These are phyloP conservation scores for Nigrospora osmanthi DNA, from an alignment of 2,329 filamentous ascomycete species.

Conservation along the genomic window DNA sequence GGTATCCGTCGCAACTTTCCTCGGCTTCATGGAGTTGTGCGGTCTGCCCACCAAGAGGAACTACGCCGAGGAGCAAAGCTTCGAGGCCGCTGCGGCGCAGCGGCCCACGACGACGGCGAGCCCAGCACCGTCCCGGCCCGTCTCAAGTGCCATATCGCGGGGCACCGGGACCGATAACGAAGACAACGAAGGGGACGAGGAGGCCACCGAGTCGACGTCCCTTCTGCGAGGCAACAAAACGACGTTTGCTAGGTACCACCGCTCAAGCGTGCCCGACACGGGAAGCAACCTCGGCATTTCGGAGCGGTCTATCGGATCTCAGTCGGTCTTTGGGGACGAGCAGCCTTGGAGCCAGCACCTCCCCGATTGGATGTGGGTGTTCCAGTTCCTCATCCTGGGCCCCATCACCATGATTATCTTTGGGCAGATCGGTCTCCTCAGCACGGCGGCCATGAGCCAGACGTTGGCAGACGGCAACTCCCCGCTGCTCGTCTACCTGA, in stretches of 20 bases:
- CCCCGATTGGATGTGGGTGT: slow-evolving; percentile 77
- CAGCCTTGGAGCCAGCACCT: slow-evolving; percentile 78
- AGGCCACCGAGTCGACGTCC: slow-evolving; percentile 45
- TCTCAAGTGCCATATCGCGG: slow-evolving; percentile 9
- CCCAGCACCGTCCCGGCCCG: slow-evolving; percentile 18
- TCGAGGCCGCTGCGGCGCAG: slow-evolving; percentile 23
- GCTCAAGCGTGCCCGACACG: slow-evolving; percentile 38
- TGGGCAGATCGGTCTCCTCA: slow-evolving; percentile 66
- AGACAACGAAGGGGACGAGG: slow-evolving; percentile 24
- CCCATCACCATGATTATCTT: slow-evolving; percentile 72
- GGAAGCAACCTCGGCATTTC: slow-evolving; percentile 34
- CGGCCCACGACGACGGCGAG: slow-evolving; percentile 36
- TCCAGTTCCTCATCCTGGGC: slow-evolving; percentile 75
- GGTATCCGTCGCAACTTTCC: slow-evolving; percentile 61
- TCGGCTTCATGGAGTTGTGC: slow-evolving; percentile 73
- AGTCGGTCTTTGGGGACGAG: slow-evolving; percentile 40
- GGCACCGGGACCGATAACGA: slow-evolving; percentile 14
- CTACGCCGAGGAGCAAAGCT: slow-evolving; percentile 39
- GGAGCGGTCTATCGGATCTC: slow-evolving; percentile 19
- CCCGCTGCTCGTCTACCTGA: slow-evolving; percentile 62
- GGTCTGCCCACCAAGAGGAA: slow-evolving; percentile 59
- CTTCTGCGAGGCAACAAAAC: slow-evolving; percentile 32
- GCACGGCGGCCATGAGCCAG: slow-evolving; percentile 67
- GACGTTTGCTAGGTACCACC: slow-evolving; percentile 27
- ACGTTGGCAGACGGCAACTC: slow-evolving; percentile 78